Evolutionary conservation across 106 monocot genomes (phyloP).

Genomic region (Gastrodia elata): DNA sequence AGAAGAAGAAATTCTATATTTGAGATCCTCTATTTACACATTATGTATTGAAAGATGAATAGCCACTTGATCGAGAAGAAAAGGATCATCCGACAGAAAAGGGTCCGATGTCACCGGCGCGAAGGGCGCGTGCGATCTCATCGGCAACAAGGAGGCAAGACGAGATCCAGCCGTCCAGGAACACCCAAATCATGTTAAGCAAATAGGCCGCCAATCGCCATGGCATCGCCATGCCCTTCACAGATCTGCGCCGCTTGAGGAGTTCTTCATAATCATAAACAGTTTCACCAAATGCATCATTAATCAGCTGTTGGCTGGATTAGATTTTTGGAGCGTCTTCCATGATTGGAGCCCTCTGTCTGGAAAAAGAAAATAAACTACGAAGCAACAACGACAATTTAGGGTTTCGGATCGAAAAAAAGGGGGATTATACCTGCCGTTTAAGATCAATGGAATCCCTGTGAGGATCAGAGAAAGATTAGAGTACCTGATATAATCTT

Average conservation of each 20-base stretch:
- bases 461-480: neutral
- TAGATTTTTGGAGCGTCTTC: neutral
- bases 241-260: neutral
- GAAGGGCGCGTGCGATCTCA: slow-evolving; percentile 67
- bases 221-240: slow-evolving; percentile 57
- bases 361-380: neutral
- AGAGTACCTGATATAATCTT: neutral
- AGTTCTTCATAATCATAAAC: neutral
- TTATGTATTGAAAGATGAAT: neutral
- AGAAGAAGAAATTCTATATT: too few relatives aligned
- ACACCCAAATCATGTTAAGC: slow-evolving; percentile 44
- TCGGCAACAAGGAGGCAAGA: slow-evolving; percentile 58
- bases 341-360: neutral
- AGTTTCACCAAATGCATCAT: neutral
- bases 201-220: slow-evolving; percentile 45
- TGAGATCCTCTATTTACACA: too few relatives aligned
- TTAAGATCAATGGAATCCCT: neutral
- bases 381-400: too few relatives aligned
- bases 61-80: neutral
- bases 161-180: slow-evolving; percentile 67
- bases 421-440: neutral
- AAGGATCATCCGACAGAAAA: slow-evolving; percentile 43
- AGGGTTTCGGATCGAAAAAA: neutral
- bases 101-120: slow-evolving; percentile 40
- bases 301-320: neutral